Evolutionary conservation across 805 yeast genomes (phyloP), one percentile per base, ranked within the genome.

Genomic region (Wickerhamomyces bisporus): DNA sequence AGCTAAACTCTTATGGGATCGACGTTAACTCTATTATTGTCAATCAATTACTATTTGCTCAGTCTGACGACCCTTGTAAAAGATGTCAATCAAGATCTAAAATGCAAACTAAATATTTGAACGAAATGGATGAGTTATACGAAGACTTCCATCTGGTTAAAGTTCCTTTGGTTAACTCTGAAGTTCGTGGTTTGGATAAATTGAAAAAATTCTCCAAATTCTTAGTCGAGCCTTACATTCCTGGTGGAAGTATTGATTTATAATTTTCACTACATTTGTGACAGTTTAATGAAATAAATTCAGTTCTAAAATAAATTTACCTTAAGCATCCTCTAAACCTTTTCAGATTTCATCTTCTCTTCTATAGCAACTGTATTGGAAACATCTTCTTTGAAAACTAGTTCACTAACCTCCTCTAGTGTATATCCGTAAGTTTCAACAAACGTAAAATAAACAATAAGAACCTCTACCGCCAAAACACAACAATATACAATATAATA

Each of bases 21-120:
- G 99, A 93, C 62, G 96, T 94, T 45, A 91, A 88, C 63, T 84
- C 96, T 27, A 93, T 93, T 55, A 89, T 93, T 45, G 95, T 94
- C 38, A 93, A 93, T 66, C 98, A 93, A 65, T 73, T 93, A 48
- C 69, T 93, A 43, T 86, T 83, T 65, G 93, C 96, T n/a, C 81
- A 77, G 39, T 45, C 59, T 35, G 83, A 75, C 38, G 81, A 77
- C 34, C 86, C 78, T 47, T 93, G 98, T 67, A 83, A 80, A 58
- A 81, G 96, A 65, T 93, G 98, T 65, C 81, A 75, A 48, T 77
- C 96, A 9, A 82, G 99, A 65, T 79, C 93, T 80, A 82, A 85
- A 66, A 88, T 93, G 95, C 99, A 93, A 66, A 82, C 73, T 62
- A 93, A 93, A 65, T 93, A 93, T 60, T 71, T 89, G 54, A 94